A percentile compares a stretch with the other conserved stretches of the same genome.
phyloP scores from a whole-genome alignment of 2,329 filamentous ascomycete genomes.

The Aspergillus uvarum region DNA sequence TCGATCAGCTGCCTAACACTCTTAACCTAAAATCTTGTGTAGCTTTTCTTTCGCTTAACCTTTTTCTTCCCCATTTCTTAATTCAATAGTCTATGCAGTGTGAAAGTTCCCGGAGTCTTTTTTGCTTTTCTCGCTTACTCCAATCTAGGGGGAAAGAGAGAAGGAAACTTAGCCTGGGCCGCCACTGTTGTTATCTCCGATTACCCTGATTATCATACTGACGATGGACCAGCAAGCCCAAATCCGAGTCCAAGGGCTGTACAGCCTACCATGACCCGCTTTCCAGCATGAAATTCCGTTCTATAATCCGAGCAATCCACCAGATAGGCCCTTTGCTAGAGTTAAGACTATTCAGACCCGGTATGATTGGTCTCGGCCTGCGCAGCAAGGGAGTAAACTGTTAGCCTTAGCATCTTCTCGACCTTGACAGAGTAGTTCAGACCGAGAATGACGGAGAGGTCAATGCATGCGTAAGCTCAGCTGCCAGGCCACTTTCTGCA shows the following conservation, averaged over 20 bases:
- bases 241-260: background rate
- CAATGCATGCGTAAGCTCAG: conserved; percentile 11
- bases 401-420: background rate
- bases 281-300: background rate
- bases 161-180: background rate
- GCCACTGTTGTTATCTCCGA: background rate
- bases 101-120: background rate
- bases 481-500: conserved; percentile 5
- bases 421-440: background rate
- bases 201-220: background rate
- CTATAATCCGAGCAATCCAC: background rate
- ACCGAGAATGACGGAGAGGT: conserved; percentile 7
- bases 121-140: background rate
- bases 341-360: conserved; percentile 2
- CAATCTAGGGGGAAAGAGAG: background rate
- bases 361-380: conserved; percentile 4
- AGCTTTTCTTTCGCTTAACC: background rate
- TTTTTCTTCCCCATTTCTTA: background rate
- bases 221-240: background rate
- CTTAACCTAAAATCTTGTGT: conserved; percentile 2
- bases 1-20: conserved; percentile 6
- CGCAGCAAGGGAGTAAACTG: conserved; percentile 8
- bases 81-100: background rate
- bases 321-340: conserved; percentile 1
- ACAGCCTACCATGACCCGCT: background rate